Percentiles rank a stretch among this genome's conserved stretches.
phyloP scores from a whole-genome alignment of 202 grass and related monocot species.

The Bolboschoenoplectus hybrid region DNA sequence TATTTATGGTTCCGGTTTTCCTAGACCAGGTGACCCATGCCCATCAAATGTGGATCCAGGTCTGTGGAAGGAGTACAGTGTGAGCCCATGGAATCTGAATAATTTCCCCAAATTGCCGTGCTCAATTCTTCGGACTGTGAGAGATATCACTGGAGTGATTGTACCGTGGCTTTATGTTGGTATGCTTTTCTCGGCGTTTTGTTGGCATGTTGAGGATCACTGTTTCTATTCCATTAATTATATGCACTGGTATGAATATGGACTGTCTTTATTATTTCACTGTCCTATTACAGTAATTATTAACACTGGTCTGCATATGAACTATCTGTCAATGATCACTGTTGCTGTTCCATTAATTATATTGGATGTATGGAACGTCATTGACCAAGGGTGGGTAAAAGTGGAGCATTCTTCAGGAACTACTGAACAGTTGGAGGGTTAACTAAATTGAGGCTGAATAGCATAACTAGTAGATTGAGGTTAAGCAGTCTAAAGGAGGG shows the following conservation, averaged over 20 bases:
- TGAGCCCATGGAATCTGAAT: slow-evolving; percentile 90
- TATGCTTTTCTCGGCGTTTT: slow-evolving; percentile 96
- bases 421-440: not conserved
- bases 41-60: slow-evolving; percentile 52
- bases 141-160: slow-evolving; percentile 91
- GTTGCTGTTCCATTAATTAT: slow-evolving; percentile 91
- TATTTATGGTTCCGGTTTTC: slow-evolving; percentile 88
- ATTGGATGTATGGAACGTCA: not conserved
- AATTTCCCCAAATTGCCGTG: slow-evolving; percentile 86
- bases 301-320: not conserved
- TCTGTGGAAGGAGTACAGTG: slow-evolving; percentile 60
- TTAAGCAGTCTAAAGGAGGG: not conserved
- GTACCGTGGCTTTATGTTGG: slow-evolving; percentile 97
- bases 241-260: slow-evolving; percentile 75
- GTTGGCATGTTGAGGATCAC: slow-evolving; percentile 97
- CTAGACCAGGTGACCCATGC: slow-evolving; percentile 53
- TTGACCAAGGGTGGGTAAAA: not conserved
- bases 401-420: not conserved
- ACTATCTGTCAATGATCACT: slow-evolving; percentile 65
- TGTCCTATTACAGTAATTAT: slow-evolving; percentile 37
- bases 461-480: not conserved
- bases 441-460: not conserved
- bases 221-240: slow-evolving; percentile 99
- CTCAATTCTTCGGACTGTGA: slow-evolving; percentile 82
- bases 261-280: not conserved